Base-by-base conservation (phyloP, 1,284 basidiomycete genomes). In the Marasmius oreades region DNA sequence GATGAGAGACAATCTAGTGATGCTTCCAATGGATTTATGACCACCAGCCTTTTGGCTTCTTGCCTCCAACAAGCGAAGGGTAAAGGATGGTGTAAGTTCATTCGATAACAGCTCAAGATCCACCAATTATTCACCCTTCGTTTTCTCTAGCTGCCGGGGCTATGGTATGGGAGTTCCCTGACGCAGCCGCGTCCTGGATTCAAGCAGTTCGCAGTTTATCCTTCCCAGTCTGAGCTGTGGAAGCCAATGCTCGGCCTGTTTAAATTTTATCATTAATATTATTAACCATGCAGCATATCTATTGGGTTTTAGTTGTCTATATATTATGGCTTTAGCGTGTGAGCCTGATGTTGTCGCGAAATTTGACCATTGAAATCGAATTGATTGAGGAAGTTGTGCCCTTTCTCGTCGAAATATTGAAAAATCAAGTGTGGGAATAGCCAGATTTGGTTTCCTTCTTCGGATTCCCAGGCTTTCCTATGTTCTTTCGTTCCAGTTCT, bases 101-200 rank as follows among this genome's bases (percentile, higher is more conserved):
- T 39, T 44, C 22, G 2, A 8, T 5, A 34, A 12, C 33, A 36
- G 37, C 37, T 46, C 28, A 31, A 31, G 42, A 12, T 34, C 31
- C 45, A 50, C 24, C 28, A 31, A 52, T 28, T 52, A 39, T 7
- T 4, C 28, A 24, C 36, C 56, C 20, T 57, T 37, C 23, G n/a
- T 57, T 12, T 39, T 44, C 16, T 34, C 33, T 56, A 77, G 77
- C 71, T 57, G 81, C 69, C 12, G 81, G 81, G 42, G 77, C 71
- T 8, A 77, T 81, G 77, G 71, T 72, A 31, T 80, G 78, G 77
- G 66, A 79, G 70, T 76, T 76, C 54, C 69, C 70, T n/a, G 71
- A 77, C 58, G 80, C 79, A 7, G 68, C 71, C 5, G 68, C 79
- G 0, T 56, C 73, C 5, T 83, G 81, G 82, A 82, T 83, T 59